phyloP scores from a whole-genome alignment of 148 eudicot genomes.

The Spergularia marina region DNA sequence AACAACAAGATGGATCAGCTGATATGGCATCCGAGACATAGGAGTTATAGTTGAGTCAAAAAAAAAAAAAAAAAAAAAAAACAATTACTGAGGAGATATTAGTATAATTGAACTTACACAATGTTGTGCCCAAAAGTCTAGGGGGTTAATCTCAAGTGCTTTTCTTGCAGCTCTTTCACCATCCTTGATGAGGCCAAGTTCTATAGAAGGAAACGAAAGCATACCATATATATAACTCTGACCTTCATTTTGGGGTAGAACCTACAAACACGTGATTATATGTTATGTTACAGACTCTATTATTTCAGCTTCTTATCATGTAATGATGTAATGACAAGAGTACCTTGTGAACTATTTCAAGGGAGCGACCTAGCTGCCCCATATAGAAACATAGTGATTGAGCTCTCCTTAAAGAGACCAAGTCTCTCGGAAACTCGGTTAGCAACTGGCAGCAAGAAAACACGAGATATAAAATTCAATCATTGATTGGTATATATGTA shows the following conservation, averaged over 20 bases:
- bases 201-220: slow-evolving; percentile 85
- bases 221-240: slow-evolving; percentile 74
- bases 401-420: slow-evolving; percentile 77
- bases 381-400: slow-evolving; percentile 87
- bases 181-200: slow-evolving; percentile 66
- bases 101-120: slow-evolving; percentile 51
- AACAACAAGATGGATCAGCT: neutral
- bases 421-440: slow-evolving; percentile 70
- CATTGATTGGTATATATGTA: neutral
- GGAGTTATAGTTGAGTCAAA: too few relatives aligned
- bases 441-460: slow-evolving; percentile 49
- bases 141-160: slow-evolving; percentile 64
- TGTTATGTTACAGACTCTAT: neutral
- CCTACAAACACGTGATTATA: slow-evolving; percentile 34
- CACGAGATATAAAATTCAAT: neutral
- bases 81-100: too few relatives aligned
- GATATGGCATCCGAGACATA: neutral
- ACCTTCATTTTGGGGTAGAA: slow-evolving; percentile 55
- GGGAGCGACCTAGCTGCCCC: slow-evolving; percentile 66
- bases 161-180: slow-evolving; percentile 71
- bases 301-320: neutral
- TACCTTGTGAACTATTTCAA: slow-evolving; percentile 84
- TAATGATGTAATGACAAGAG: neutral
- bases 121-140: slow-evolving; percentile 92
- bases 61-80: too few relatives aligned